Percentiles rank a stretch among this genome's conserved stretches.
phyloP scores from a whole-genome alignment of 441 rosid genomes.

The Erodium moschatum region DNA sequence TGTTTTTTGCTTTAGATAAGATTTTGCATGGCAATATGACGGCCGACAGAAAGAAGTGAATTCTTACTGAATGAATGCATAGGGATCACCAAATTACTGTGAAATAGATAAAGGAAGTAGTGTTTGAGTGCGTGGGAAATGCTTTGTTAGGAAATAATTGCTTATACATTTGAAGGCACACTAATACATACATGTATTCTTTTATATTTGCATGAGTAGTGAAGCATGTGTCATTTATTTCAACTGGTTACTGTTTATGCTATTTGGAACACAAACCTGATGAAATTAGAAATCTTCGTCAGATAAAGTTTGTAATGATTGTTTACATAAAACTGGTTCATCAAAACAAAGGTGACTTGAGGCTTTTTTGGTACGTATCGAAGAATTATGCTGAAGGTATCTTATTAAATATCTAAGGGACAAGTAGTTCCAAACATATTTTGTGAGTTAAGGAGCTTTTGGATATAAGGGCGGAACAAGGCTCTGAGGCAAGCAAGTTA shows the following conservation, averaged over 20 bases:
- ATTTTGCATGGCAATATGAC: not conserved
- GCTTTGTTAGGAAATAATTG: not conserved
- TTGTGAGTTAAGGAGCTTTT: not conserved
- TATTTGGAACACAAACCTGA: not conserved
- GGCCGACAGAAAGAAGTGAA: not conserved
- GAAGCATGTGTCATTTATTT: not conserved
- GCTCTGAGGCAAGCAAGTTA: not conserved
- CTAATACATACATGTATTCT: not conserved
- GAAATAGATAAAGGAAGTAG: not conserved
- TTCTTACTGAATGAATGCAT: not conserved
- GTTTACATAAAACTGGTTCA: too few species aligned
- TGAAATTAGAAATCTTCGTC: not conserved
- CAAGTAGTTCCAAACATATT: not conserved
- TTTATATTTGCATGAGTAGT: not conserved
- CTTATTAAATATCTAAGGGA: not conserved
- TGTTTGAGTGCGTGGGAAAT: not conserved
- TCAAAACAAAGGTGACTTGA: too few species aligned
- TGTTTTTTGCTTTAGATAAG: not conserved
- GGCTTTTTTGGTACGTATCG: too few species aligned
- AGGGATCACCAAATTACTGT: not conserved
- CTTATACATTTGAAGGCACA: not conserved
- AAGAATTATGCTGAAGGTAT: not conserved
- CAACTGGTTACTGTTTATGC: not conserved
- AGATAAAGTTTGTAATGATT: not conserved
- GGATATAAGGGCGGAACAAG: not conserved